Evolutionary conservation across 1,284 basidiomycete genomes (phyloP), one percentile per base, ranked within the genome.

Genomic region (Grifola frondosa): DNA sequence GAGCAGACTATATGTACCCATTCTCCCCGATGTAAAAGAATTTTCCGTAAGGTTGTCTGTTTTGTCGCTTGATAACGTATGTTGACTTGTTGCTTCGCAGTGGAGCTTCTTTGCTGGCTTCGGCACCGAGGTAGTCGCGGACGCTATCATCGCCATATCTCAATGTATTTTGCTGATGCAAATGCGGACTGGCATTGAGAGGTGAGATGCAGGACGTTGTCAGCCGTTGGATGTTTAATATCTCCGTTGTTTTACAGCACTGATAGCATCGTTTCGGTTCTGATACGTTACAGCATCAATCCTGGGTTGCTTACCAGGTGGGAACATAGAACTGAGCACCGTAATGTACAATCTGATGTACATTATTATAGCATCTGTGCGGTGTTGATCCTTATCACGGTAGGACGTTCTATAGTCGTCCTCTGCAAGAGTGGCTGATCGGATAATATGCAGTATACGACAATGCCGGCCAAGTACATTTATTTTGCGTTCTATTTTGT

Each of bases 281-380:
- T 51, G 32, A 51, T 51, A 40, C 24, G 28, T 30, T 51, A 51
- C 19, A 51, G 49, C 23, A 38, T 51, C 28, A 51, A 51, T 37
- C 48, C 49, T 21, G 42, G 49, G 3, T 16, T 51, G 30, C 26
- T 51, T 29, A 51, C 49, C 12, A 48, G 49, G 44, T 46, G 19
- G 17, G 45, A 45, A 9, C 7, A n/a, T n/a, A n/a, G n/a, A n/a
- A n/a, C n/a, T n/a, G n/a, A n/a, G n/a, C n/a, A n/a, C n/a, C n/a
- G n/a, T n/a, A n/a, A n/a, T n/a, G n/a, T n/a, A n/a, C n/a, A n/a
- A n/a, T n/a, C n/a, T n/a, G n/a, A n/a, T n/a, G n/a, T n/a, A n/a
- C n/a, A n/a, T n/a, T n/a, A n/a, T n/a, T n/a, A n/a, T 9, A 45
- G 47, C 17, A 15, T 44, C 24, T 44, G 47, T 16, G 47, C 46